phyloP scores from a whole-genome alignment of 2,329 filamentous ascomycete species.

The Lachnellula suecica region DNA sequence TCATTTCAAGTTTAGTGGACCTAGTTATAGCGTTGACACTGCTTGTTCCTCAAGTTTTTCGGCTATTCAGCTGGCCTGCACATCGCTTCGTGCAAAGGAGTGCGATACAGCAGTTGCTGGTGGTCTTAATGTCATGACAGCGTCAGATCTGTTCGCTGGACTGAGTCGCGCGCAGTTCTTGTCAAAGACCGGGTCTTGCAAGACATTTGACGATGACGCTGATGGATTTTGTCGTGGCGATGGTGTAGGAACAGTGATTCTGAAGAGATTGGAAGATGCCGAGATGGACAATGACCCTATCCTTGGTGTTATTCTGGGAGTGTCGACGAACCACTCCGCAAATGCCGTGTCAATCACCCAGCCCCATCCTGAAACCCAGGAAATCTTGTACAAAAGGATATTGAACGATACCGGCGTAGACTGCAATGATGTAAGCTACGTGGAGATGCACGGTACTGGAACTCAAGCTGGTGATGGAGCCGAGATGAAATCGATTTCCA shows the following conservation, averaged over 20 bases:
- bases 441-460: slow-evolving; percentile 89
- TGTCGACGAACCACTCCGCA: slow-evolving; percentile 78
- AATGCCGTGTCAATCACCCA: slow-evolving; percentile 82
- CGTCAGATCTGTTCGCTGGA: slow-evolving; percentile 31
- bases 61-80: slow-evolving; percentile 32
- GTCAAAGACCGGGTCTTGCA: slow-evolving; percentile 43
- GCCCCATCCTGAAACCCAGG: slow-evolving; percentile 76
- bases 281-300: slow-evolving; percentile 50
- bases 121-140: slow-evolving; percentile 31
- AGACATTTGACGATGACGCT: slow-evolving; percentile 46
- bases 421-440: slow-evolving; percentile 74
- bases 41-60: slow-evolving; percentile 42
- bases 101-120: slow-evolving; percentile 33
- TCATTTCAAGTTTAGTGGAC: slow-evolving; percentile 43
- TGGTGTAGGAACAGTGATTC: slow-evolving; percentile 45
- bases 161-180: slow-evolving; percentile 32
- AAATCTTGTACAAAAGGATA: slow-evolving; percentile 69
- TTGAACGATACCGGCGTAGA: slow-evolving; percentile 73
- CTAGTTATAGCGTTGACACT: slow-evolving; percentile 40
- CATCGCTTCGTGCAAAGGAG: slow-evolving; percentile 29
- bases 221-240: slow-evolving; percentile 56
- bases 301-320: slow-evolving; percentile 60
- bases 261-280: slow-evolving; percentile 51
- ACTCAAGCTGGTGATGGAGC: slow-evolving; percentile 82
- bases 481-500: slow-evolving; percentile 77